Base-by-base conservation (phyloP, 176 grass and related monocot genomes). In the Cenchrus americanus region DNA sequence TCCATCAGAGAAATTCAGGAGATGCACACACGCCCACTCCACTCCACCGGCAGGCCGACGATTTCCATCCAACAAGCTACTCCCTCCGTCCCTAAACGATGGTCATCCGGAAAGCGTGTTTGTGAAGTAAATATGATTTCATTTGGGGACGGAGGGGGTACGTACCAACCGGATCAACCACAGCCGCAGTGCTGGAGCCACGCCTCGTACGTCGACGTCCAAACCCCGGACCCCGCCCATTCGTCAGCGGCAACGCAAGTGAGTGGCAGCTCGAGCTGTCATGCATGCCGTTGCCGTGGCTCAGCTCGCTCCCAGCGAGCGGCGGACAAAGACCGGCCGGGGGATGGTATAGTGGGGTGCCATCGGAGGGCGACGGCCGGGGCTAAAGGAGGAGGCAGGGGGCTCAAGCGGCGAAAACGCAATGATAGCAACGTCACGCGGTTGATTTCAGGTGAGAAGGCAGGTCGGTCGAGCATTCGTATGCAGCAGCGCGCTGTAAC, bases 331-430 rank as follows among this genome's bases (percentile, higher is more conserved):
- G 47, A 3, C 23, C 15, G 21, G 43, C 34, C 34, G 34, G 34
- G 50, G 82, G 70, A 32, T 40, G 49, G 62, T 85, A 61, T 85
- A 61, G 84, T 74, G 88, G 68, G 8, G 67, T 15, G 79, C 30
- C 6, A 82, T 86, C 73, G 59, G 80, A 83, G 42, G 62, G 60
- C 42, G 84, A 86, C 88, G 64, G 63, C 83, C 6, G 41, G 50
- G 64, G 4, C 27, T 32, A 73, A 68, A 21, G 18, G 51, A 6
- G 1, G 8, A 67, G 9, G 17, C 15, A 5, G 4, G 8, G 1
- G 22, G 44, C 69, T 50, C 75, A 18, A 15, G 66, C 62, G 58
- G 87, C 60, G 48, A 0, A 27, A 54, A 80, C 26, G 88, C 73
- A 32, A 73, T 86, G 84, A 83, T 74, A 49, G 67, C 43, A 86